Percentiles rank a stretch among this genome's conserved stretches.
Evolutionary conservation across 805 yeast species (phyloP).

Genomic region (Wickerhamiella qilinensis): DNA sequence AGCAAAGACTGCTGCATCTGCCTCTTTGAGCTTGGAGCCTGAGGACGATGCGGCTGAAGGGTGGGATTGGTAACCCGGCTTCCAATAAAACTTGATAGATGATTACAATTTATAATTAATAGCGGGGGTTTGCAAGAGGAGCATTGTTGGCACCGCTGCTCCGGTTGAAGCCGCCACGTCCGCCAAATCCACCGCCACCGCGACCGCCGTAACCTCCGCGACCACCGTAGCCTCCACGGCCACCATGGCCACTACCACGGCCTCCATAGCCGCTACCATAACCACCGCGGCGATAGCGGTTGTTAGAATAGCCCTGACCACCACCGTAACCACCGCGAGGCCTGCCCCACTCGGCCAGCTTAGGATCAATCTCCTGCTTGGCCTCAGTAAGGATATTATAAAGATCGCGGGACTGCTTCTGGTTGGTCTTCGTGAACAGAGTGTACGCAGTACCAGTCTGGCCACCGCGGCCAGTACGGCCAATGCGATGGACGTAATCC

Average conservation of each 20-base stretch:
- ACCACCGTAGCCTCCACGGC: conserved; percentile 2
- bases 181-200: background rate
- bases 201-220: conserved; percentile 2
- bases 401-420: conserved; percentile 73
- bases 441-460: conserved; percentile 90
- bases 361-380: conserved; percentile 74
- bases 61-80: conserved; percentile 14
- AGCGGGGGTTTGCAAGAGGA: conserved; percentile 25
- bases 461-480: conserved; percentile 99
- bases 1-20: background rate
- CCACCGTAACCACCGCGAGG: conserved; percentile 53
- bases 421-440: conserved; percentile 61
- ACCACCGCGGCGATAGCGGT: conserved; percentile 27
- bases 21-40: conserved; percentile 8
- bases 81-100: background rate
- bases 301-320: conserved; percentile 29
- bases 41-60: conserved; percentile 20
- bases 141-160: conserved; percentile 26
- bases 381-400: conserved; percentile 89
- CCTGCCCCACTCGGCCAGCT: conserved; percentile 58
- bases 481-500: conserved; percentile 95
- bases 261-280: conserved; percentile 6
- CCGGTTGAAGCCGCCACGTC: conserved; percentile 12
- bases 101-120: conserved; percentile 10
- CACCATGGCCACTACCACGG: background rate